phyloP scores from a whole-genome alignment of 495 filamentous ascomycete species.

The Geoglossum glabrum region DNA sequence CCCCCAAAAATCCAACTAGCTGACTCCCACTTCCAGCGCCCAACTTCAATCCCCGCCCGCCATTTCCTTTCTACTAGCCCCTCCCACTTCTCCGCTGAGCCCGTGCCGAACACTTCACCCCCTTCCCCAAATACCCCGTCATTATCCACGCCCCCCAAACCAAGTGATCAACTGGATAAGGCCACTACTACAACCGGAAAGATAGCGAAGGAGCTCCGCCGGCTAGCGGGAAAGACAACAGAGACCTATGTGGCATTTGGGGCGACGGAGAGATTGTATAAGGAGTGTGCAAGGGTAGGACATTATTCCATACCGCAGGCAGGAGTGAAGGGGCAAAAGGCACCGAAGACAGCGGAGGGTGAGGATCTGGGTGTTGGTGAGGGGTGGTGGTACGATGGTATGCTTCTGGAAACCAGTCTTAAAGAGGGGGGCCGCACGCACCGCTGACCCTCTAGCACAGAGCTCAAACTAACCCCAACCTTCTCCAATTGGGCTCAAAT shows the following conservation, averaged over 20 bases:
- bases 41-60: neutral
- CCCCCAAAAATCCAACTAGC: too few species aligned
- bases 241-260: conserved; percentile 61
- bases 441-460: conserved; percentile 9
- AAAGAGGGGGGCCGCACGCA: too few species aligned
- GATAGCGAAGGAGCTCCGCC: conserved; percentile 18
- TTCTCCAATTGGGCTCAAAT: conserved; percentile 94
- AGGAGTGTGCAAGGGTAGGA: conserved; percentile 54
- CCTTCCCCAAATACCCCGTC: neutral
- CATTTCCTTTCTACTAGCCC: neutral
- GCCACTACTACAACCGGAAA: neutral
- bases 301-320: conserved; percentile 36
- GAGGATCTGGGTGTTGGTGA: conserved; percentile 59
- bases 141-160: neutral
- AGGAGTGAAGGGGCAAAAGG: conserved; percentile 14
- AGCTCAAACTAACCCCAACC: conserved; percentile 48
- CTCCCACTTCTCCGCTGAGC: neutral
- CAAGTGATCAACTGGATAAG: neutral
- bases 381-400: conserved; percentile 73
- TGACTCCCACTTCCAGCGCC: neutral
- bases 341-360: conserved; percentile 45
- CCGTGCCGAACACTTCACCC: neutral
- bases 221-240: conserved; percentile 22
- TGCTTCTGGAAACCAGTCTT: conserved; percentile 9
- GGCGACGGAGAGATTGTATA: conserved; percentile 57